phyloP scores from a whole-genome alignment of 352 stramenopile species.

The Pythium rhizo-oryzae region DNA sequence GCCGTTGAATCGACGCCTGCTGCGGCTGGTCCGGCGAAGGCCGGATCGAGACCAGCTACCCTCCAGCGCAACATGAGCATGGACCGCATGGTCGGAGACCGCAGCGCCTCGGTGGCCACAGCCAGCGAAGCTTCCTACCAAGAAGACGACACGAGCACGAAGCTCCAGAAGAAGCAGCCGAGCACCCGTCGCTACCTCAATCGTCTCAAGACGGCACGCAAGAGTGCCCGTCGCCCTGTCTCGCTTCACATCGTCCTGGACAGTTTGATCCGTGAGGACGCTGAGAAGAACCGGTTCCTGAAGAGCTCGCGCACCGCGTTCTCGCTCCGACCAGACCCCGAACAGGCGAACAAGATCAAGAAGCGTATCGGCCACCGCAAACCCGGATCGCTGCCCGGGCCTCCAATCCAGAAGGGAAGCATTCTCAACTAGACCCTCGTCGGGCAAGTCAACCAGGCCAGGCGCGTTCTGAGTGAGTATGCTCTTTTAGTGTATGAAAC shows the following conservation, averaged over 20 bases:
- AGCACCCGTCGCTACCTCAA: constrained; percentile 82
- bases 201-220: constrained; percentile 74
- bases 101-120: constrained; percentile 18
- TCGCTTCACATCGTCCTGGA: constrained; percentile 77
- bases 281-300: constrained; percentile 79
- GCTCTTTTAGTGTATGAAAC: constrained; percentile 17
- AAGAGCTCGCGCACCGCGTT: constrained; percentile 82
- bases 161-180: constrained; percentile 72
- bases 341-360: constrained; percentile 77
- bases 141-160: constrained; percentile 29
- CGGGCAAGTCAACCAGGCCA: not conserved
- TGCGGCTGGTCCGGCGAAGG: constrained; percentile 13
- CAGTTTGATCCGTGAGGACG: constrained; percentile 81
- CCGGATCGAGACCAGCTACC: not conserved
- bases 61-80: constrained; percentile 25
- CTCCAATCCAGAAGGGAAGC: constrained; percentile 73
- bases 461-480: not conserved
- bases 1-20: constrained; percentile 53
- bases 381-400: constrained; percentile 51
- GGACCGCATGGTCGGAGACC: constrained; percentile 21
- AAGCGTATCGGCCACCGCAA: constrained; percentile 75
- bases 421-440: constrained; percentile 35
- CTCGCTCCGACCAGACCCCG: constrained; percentile 71
- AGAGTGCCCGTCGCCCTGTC: constrained; percentile 57
- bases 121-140: constrained; percentile 22